Conservation (phyloP, 2,329 filamentous ascomycete genomes). For the Aureobasidium leucospermi region DNA sequence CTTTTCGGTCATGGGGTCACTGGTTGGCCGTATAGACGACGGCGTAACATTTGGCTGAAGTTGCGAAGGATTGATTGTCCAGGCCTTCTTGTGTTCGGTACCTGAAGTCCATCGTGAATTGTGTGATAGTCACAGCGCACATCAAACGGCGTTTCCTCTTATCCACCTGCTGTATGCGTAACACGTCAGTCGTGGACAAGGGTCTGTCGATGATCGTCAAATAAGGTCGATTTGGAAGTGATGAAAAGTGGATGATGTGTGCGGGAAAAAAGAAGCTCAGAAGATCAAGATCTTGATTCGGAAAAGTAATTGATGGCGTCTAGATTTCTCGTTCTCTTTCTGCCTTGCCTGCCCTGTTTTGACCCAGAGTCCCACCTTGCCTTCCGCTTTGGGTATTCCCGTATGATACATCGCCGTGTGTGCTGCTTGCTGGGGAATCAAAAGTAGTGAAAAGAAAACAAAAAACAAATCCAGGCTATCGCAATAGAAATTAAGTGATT, state of each 20-base stretch:
- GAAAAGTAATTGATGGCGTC: not conserved
- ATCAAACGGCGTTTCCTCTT: not conserved
- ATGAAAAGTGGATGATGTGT: not conserved
- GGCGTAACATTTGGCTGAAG: not conserved
- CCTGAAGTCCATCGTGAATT: not conserved
- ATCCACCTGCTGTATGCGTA: not conserved
- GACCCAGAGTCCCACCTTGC: not conserved
- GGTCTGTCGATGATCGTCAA: not conserved
- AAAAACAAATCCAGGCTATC: not conserved
- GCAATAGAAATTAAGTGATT: slow-evolving; percentile 7
- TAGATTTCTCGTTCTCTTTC: not conserved
- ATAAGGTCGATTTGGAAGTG: not conserved
- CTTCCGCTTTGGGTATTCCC: not conserved
- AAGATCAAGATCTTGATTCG: not conserved
- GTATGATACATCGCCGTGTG: slow-evolving; percentile 6
- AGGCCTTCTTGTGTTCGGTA: not conserved
- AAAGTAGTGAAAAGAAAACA: not conserved
- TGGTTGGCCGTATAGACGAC: not conserved
- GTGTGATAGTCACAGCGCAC: not conserved
- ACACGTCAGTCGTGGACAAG: not conserved
- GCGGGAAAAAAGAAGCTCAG: not conserved
- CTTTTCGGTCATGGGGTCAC: not conserved
- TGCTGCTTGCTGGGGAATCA: not conserved
- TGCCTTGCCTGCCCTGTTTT: not conserved
- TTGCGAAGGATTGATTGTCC: not conserved